These are phyloP conservation scores for Pistacia integerrima DNA, from an alignment of 345 rosid genomes.

Conservation along the genomic window DNA sequence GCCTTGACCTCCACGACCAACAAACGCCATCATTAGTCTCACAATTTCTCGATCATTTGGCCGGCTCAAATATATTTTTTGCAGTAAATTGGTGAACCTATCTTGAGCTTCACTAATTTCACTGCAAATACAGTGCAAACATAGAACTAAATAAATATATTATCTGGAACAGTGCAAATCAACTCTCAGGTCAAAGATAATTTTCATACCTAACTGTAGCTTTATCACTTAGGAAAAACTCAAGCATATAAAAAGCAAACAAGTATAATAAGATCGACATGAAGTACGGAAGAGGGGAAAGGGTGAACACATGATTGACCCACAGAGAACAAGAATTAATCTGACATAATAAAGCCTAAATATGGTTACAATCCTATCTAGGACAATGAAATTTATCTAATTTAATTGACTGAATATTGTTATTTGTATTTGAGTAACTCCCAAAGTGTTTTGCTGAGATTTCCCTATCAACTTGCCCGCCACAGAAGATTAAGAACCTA, in stretches of 20 bases:
- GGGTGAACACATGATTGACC: not conserved
- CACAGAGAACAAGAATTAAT: not conserved
- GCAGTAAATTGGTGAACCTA: constrained; percentile 42
- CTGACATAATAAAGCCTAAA: not conserved
- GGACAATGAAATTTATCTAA: not conserved
- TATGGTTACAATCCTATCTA: not conserved
- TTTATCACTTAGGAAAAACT: not conserved
- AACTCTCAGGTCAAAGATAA: constrained; percentile 11
- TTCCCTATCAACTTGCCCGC: constrained; percentile 2
- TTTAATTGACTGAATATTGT: not conserved
- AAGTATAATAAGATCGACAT: constrained; percentile 4
- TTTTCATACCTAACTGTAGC: not conserved
- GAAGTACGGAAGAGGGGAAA: not conserved
- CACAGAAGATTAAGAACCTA: not conserved
- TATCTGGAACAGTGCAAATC: not conserved
- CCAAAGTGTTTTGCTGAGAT: too few species aligned
- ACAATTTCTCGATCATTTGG: constrained; percentile 40
- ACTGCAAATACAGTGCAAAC: constrained; percentile 21
- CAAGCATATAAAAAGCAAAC: not conserved
- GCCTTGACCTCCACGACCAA: constrained; percentile 49
- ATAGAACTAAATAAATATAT: constrained; percentile 5
- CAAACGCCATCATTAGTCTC: constrained; percentile 41
- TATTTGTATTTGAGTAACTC: too few species aligned
- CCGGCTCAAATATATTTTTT: constrained; percentile 30
- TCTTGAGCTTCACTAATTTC: constrained; percentile 55